Percentiles rank a stretch among this genome's conserved stretches.
phyloP scores from a whole-genome alignment of 2,329 filamentous ascomycete genomes.

The Arthrobotrys musiformis region DNA sequence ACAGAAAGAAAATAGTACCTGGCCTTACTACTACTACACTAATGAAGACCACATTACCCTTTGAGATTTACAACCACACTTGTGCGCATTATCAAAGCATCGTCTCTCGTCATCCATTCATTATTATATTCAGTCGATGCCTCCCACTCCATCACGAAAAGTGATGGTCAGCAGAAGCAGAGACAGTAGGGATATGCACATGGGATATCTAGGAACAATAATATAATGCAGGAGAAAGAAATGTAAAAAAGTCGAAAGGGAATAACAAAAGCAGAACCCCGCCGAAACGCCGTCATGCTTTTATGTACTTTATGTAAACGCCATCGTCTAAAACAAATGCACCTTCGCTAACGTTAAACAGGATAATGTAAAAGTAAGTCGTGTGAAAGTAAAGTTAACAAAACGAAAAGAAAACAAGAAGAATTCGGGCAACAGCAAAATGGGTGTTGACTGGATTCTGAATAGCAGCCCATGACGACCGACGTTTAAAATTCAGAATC shows the following conservation, averaged over 20 bases:
- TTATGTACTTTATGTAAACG: background rate
- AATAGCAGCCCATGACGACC: conserved; percentile 7
- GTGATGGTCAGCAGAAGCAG: background rate
- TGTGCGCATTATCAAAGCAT: too few relatives aligned
- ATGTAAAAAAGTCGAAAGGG: too few relatives aligned
- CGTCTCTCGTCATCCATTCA: background rate
- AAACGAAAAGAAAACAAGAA: background rate
- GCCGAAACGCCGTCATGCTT: conserved; percentile 7
- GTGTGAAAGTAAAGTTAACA: too few relatives aligned
- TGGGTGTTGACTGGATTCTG: background rate
- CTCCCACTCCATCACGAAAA: background rate
- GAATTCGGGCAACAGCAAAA: background rate
- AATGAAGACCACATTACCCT: background rate
- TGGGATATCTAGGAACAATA: background rate
- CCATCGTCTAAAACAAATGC: background rate
- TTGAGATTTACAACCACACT: too few relatives aligned
- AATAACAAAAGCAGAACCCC: background rate
- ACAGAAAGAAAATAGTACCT: background rate
- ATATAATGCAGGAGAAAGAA: background rate
- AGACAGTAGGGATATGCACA: background rate
- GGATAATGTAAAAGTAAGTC: too few relatives aligned
- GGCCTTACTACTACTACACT: too few relatives aligned
- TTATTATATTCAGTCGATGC: background rate
- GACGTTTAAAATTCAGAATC: conserved; percentile 43
- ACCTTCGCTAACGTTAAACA: background rate